Conservation (phyloP, 2,329 filamentous ascomycete species). For the Penicillium frequentans region DNA sequence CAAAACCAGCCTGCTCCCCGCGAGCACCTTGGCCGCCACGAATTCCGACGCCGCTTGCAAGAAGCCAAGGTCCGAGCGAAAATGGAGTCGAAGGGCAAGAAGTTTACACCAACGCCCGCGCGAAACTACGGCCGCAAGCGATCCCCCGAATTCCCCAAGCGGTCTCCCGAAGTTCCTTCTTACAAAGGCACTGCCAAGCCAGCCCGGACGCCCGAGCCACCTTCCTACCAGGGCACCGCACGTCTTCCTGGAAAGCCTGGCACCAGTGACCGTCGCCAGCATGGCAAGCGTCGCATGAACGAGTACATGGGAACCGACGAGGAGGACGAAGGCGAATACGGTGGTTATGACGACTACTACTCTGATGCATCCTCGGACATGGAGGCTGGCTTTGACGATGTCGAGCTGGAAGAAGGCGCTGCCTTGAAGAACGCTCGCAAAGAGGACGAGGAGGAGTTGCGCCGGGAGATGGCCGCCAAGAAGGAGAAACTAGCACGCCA, state of each 20-base stretch:
- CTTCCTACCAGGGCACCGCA: slow-evolving; percentile 45
- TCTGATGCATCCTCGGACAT: slow-evolving; percentile 51
- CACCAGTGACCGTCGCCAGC: slow-evolving; percentile 27
- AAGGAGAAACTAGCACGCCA: slow-evolving; percentile 48
- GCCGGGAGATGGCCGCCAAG: slow-evolving; percentile 45
- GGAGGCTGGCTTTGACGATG: slow-evolving; percentile 50
- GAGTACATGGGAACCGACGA: slow-evolving; percentile 50
- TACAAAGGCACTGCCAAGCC: slow-evolving; percentile 43
- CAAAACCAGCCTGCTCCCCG: slow-evolving; percentile 52
- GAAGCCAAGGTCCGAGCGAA: slow-evolving; percentile 45
- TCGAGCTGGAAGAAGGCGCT: slow-evolving; percentile 46
- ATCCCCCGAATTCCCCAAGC: slow-evolving; percentile 31
- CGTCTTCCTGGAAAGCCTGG: slow-evolving; percentile 33
- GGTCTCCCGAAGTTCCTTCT: slow-evolving; percentile 30
- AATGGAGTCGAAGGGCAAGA: slow-evolving; percentile 33
- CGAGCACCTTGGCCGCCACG: slow-evolving; percentile 57
- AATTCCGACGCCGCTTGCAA: slow-evolving; percentile 48
- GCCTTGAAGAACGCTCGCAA: slow-evolving; percentile 42
- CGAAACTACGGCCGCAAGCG: slow-evolving; percentile 21
- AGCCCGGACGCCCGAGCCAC: slow-evolving; percentile 19
- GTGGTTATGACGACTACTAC: slow-evolving; percentile 42
- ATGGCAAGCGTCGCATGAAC: slow-evolving; percentile 34
- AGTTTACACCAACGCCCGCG: slow-evolving; percentile 16
- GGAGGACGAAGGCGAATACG: slow-evolving; percentile 47
- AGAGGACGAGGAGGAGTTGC: slow-evolving; percentile 50